Evolutionary conservation across 2,329 filamentous ascomycete genomes (phyloP).

Genomic region (Alternaria brassicae): DNA sequence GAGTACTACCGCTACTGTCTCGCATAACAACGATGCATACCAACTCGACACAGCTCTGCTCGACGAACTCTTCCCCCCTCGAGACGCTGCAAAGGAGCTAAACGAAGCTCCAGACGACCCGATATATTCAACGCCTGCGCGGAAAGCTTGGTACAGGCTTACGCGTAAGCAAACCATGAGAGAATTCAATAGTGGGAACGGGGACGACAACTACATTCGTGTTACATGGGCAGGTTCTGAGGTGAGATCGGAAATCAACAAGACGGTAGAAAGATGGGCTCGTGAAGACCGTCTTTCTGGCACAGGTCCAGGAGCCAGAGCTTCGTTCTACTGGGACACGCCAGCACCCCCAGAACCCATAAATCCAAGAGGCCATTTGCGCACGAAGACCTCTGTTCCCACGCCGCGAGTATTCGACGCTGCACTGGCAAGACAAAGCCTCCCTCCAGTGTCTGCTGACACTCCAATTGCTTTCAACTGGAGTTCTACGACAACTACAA

Average conservation of each 20-base stretch:
- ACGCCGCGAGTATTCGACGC: conserved; percentile 21
- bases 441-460: conserved; percentile 31
- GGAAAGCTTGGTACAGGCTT: conserved; percentile 52
- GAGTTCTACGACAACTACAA: conserved; percentile 38
- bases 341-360: conserved; percentile 29
- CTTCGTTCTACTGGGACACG: conserved; percentile 50
- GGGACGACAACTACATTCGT: conserved; percentile 48
- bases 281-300: conserved; percentile 50
- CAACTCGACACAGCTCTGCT: conserved; percentile 33
- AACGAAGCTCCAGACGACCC: conserved; percentile 38
- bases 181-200: conserved; percentile 46
- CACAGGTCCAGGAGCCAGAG: conserved; percentile 42
- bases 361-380: conserved; percentile 24
- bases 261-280: conserved; percentile 47
- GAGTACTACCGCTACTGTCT: background rate
- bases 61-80: conserved; percentile 35
- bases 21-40: background rate
- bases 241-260: conserved; percentile 44
- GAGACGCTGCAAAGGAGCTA: conserved; percentile 9
- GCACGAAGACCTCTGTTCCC: conserved; percentile 34
- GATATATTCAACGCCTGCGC: conserved; percentile 43
- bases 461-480: conserved; percentile 44
- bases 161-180: conserved; percentile 50
- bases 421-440: conserved; percentile 25
- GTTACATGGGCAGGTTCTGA: conserved; percentile 48